Percentiles rank a stretch among this genome's conserved stretches.
Evolutionary conservation across 768 basidiomycete genomes (phyloP).

Genomic region (Kwoniella sp.): DNA sequence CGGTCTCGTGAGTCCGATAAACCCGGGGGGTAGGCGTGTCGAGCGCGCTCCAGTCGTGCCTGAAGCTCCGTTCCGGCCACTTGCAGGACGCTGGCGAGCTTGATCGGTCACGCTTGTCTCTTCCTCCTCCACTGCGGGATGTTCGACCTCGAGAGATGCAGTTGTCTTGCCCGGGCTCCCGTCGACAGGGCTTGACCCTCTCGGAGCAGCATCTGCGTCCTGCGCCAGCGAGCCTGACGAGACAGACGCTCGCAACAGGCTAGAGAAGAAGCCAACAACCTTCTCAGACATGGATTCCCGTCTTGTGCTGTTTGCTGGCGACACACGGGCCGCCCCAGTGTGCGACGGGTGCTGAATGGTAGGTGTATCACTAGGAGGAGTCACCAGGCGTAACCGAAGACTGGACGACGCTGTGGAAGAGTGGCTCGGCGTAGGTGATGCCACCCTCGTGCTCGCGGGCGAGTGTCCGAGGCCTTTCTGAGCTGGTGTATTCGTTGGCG

Average conservation of each 20-base stretch:
- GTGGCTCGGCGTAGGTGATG: too few species aligned
- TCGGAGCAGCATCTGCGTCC: neutral
- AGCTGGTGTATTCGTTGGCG: too few species aligned
- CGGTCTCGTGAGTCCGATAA: constrained; percentile 5
- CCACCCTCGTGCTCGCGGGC: too few species aligned
- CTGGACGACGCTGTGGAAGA: too few species aligned
- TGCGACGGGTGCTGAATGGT: too few species aligned
- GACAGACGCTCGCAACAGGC: neutral
- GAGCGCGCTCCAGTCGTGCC: neutral
- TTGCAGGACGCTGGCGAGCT: too few species aligned
- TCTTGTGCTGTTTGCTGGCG: too few species aligned
- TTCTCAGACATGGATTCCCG: constrained; percentile 12
- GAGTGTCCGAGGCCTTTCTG: too few species aligned
- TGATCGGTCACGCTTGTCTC: neutral
- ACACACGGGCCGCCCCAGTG: too few species aligned
- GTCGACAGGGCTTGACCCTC: neutral
- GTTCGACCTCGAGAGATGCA: neutral
- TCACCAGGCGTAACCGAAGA: too few species aligned
- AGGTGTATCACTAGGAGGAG: too few species aligned
- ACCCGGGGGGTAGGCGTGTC: neutral
- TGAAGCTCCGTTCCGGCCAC: neutral
- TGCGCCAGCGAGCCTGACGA: neutral
- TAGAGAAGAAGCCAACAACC: constrained; percentile 10
- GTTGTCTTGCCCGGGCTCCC: neutral
- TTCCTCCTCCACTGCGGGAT: neutral